Conservation (phyloP, 1,284 basidiomycete species). For the Termitomyces sp. region DNA sequence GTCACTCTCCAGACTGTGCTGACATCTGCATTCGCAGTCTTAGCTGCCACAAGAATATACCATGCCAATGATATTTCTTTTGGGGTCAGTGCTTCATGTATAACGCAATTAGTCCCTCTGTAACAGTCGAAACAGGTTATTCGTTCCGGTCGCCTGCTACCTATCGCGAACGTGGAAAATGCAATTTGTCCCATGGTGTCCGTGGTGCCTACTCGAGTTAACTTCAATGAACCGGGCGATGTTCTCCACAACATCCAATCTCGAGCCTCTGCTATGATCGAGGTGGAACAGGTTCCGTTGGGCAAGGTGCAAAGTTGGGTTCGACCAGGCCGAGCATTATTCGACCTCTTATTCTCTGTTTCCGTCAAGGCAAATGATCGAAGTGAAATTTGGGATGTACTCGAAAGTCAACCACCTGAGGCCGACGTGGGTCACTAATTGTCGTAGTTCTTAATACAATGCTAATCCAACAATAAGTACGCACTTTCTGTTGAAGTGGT, state of each 20-base stretch:
- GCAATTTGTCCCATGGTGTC: conserved; percentile 39
- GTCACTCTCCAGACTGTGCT: conserved; percentile 44
- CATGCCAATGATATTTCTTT: conserved; percentile 36
- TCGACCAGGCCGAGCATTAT: conserved; percentile 31
- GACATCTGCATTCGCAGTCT: conserved; percentile 35
- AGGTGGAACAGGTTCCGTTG: conserved; percentile 41
- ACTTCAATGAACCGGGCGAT: conserved; percentile 23
- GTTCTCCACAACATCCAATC: conserved; percentile 34
- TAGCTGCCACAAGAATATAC: conserved; percentile 28
- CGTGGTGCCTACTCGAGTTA: conserved; percentile 39
- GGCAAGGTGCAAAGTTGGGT: conserved; percentile 45
- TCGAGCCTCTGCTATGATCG: conserved; percentile 33
- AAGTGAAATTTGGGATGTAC: conserved; percentile 23
- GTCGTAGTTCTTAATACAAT: not conserved
- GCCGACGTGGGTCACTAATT: conserved; percentile 36
- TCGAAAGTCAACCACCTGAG: conserved; percentile 37
- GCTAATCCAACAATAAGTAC: conserved; percentile 29
- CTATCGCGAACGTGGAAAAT: conserved; percentile 34
- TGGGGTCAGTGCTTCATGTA: conserved; percentile 32
- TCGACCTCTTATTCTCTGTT: conserved; percentile 44
- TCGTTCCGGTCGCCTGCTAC: conserved; percentile 42
- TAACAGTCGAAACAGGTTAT: conserved; percentile 32
- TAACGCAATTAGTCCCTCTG: not conserved
- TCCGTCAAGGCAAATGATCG: conserved; percentile 29
- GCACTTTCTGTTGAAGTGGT: conserved; percentile 42